Evolutionary conservation across 306 rosid genomes (phyloP).

Genomic region (Mucuna pruriens): DNA sequence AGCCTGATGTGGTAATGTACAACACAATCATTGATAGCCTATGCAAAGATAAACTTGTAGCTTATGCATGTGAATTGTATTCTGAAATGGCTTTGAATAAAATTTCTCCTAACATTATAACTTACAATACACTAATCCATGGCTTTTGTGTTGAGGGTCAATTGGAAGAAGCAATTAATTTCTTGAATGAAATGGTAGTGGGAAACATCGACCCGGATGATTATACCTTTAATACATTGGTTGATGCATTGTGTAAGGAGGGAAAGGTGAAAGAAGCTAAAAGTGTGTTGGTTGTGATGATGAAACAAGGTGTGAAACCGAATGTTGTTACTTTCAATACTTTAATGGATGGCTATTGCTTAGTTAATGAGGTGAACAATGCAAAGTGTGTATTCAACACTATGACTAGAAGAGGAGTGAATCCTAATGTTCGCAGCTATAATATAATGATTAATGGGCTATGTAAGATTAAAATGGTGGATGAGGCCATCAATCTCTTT

Average conservation of each 20-base stretch:
- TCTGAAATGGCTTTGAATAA: not conserved
- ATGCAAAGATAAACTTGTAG: not conserved
- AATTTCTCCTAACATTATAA: not conserved
- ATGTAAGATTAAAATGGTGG: not conserved
- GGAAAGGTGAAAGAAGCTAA: not conserved
- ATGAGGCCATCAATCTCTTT: not conserved
- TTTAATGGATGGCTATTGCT: not conserved
- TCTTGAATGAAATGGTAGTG: not conserved
- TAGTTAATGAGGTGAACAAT: too few species aligned
- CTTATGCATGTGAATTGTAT: not conserved
- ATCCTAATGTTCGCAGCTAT: not conserved
- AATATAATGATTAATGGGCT: not conserved
- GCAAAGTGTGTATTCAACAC: too few species aligned
- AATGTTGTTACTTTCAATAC: not conserved
- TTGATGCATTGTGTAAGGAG: too few species aligned
- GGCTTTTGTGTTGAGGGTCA: slow-evolving; percentile 2
- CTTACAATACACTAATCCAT: not conserved
- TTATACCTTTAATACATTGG: too few species aligned
- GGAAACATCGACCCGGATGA: not conserved
- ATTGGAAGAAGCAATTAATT: not conserved
- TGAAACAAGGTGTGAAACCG: not conserved
- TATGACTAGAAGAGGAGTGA: not conserved
- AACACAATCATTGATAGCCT: not conserved
- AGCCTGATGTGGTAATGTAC: too few species aligned
- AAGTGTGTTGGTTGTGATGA: not conserved